These are phyloP conservation scores for Candida frijolesensis DNA, from an alignment of 1,139 yeast genomes.

Conservation along the genomic window DNA sequence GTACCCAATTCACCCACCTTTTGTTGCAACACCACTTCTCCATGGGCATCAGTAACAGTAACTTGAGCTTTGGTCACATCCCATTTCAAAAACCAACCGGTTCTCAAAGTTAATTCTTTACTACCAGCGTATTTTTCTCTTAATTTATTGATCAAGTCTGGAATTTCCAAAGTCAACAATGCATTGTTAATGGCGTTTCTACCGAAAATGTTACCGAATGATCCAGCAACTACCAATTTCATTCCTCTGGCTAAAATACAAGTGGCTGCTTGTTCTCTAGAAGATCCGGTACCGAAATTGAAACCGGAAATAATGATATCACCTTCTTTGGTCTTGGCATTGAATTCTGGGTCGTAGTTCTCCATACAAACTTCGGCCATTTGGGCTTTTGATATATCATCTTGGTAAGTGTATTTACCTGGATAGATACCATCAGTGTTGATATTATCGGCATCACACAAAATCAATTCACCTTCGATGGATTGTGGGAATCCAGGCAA, in stretches of 20 bases:
- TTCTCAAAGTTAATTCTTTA: constrained; percentile 81
- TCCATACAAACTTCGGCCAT: constrained; percentile 99
- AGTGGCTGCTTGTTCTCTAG: constrained; percentile 99
- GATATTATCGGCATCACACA: constrained; percentile 96
- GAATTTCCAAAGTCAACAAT: constrained; percentile 87
- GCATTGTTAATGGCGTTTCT: constrained; percentile 97
- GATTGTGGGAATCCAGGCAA: constrained; percentile 88
- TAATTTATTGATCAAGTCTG: constrained; percentile 75
- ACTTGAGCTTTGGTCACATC: constrained; percentile 86
- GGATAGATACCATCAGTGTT: constrained; percentile 99
- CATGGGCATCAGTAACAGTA: constrained; percentile 67
- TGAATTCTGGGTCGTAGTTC: constrained; percentile 90
- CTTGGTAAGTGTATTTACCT: constrained; percentile 98
- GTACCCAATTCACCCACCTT: constrained; percentile 96
- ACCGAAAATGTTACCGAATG: constrained; percentile 94
- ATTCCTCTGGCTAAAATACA: constrained; percentile 93
- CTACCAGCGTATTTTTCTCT: constrained; percentile 64
- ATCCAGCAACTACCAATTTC: constrained; percentile 91
- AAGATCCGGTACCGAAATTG: constrained; percentile 97
- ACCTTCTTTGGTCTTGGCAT: constrained; percentile 75
- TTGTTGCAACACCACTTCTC: constrained; percentile 71
- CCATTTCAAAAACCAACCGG: constrained; percentile 93
- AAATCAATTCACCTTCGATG: constrained; percentile 87
- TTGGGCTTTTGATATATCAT: constrained; percentile 87
- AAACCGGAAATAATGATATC: constrained; percentile 91